A percentile compares a stretch with the other conserved stretches of the same genome.
Evolutionary conservation across 2,329 filamentous ascomycete species (phyloP).

Genomic region (Fusarium solani-melongenae): DNA sequence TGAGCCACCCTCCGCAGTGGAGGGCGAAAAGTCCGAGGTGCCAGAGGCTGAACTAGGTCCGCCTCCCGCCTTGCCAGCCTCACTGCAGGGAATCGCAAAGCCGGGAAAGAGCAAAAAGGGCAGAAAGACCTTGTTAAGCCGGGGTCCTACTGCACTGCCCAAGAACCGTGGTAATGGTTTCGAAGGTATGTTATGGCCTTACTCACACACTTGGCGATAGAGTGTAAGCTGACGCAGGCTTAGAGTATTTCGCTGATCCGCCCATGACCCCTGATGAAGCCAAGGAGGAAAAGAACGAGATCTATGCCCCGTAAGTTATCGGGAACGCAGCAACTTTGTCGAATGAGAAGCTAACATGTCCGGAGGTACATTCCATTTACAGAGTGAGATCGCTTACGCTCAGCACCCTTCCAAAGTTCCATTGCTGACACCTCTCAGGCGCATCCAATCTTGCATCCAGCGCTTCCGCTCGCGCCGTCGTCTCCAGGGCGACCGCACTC

Average conservation of each 20-base stretch:
- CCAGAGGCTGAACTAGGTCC: not conserved
- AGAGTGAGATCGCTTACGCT: slow-evolving; percentile 56
- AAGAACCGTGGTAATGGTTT: slow-evolving; percentile 72
- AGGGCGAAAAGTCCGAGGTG: not conserved
- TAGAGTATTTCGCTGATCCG: slow-evolving; percentile 81
- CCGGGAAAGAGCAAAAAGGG: slow-evolving; percentile 29
- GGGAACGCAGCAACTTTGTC: not conserved
- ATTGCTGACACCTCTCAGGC: slow-evolving; percentile 57
- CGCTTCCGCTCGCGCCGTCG: slow-evolving; percentile 83
- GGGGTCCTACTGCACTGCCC: slow-evolving; percentile 55
- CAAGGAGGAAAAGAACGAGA: slow-evolving; percentile 67
- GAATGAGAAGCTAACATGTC: slow-evolving; percentile 29
- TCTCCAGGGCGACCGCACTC: slow-evolving; percentile 69
- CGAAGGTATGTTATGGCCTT: slow-evolving; percentile 62
- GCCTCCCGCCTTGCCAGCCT: slow-evolving; percentile 10
- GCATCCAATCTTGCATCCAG: slow-evolving; percentile 87
- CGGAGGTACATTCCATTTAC: slow-evolving; percentile 63
- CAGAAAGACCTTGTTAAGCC: slow-evolving; percentile 30
- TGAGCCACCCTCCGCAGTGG: not conserved
- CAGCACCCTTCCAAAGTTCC: not conserved
- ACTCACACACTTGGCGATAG: not conserved
- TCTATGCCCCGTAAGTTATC: slow-evolving; percentile 73
- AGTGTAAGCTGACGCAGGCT: slow-evolving; percentile 13
- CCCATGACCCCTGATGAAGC: slow-evolving; percentile 79
- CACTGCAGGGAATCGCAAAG: slow-evolving; percentile 31